Percentiles rank a stretch among this genome's conserved stretches.
Conservation (phyloP, 2,329 filamentous ascomycete species). For the Nemania abortiva region DNA sequence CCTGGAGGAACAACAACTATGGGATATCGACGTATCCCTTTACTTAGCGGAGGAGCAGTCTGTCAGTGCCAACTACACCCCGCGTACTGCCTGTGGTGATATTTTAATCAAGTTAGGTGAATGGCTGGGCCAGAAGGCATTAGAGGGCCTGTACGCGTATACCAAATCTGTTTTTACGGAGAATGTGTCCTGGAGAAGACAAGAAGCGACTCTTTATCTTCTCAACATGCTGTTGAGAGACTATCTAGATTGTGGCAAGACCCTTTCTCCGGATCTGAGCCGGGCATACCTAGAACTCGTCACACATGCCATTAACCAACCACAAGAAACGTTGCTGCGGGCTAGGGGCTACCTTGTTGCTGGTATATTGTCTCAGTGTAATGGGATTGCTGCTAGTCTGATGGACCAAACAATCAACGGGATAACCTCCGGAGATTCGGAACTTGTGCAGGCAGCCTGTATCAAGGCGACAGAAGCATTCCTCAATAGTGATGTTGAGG, state of each 20-base stretch:
- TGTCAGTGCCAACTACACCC: slow-evolving; percentile 95
- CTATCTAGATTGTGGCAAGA: slow-evolving; percentile 80
- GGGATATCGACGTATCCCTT: slow-evolving; percentile 96
- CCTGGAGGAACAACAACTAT: slow-evolving; percentile 91
- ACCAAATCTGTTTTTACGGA: slow-evolving; percentile 79
- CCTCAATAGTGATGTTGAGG: slow-evolving; percentile 61
- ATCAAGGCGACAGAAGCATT: slow-evolving; percentile 85
- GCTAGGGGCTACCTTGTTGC: slow-evolving; percentile 90
- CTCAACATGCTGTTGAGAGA: slow-evolving; percentile 87
- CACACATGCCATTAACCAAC: slow-evolving; percentile 77
- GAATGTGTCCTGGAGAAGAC: slow-evolving; percentile 67
- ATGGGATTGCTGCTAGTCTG: slow-evolving; percentile 71
- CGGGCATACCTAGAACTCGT: slow-evolving; percentile 84
- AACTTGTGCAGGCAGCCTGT: slow-evolving; percentile 92
- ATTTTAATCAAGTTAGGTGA: slow-evolving; percentile 92
- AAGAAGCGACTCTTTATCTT: slow-evolving; percentile 86
- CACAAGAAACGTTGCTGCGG: slow-evolving; percentile 80
- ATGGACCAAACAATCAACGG: slow-evolving; percentile 80
- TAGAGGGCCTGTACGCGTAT: slow-evolving; percentile 83
- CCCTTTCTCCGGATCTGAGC: slow-evolving; percentile 76
- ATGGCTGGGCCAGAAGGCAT: slow-evolving; percentile 81
- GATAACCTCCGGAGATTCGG: slow-evolving; percentile 80
- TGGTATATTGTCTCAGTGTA: slow-evolving; percentile 80
- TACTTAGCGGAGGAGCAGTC: slow-evolving; percentile 96
- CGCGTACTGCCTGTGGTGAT: slow-evolving; percentile 91